Evolutionary conservation across 2,329 filamentous ascomycete species (phyloP), one percentile per base, ranked within the genome.

Genomic region (Colletotrichum horii): DNA sequence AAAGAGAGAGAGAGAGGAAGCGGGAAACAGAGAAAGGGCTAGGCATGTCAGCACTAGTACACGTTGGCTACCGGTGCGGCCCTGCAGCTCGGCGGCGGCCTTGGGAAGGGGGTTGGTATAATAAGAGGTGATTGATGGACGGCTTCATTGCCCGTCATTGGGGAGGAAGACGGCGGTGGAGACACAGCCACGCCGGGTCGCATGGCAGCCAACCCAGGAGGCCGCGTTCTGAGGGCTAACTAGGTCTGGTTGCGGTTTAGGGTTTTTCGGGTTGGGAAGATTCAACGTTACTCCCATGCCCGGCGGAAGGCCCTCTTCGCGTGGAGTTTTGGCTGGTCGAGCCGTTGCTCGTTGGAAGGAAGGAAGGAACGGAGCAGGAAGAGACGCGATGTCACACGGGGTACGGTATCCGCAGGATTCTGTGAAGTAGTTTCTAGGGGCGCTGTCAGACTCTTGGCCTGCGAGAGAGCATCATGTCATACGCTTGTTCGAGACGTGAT

Each of bases 21-120:
- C 14, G 56, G 16, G 56, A 30, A n/a, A 15, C 6, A 38, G n/a
- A 32, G 34, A 43, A 19, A 58, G 22, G n/a, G n/a, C n/a, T n/a
- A 48, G 66, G 71, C 52, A 71, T 62, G 74, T 76, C 70, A 74
- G 74, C 74, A 68, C 74, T 76, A 76, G 74, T 69, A 61, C 65
- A 38, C 48, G 22, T 73, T 64, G 56, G 70, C 66, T 24, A 65
- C 70, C 73, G 70, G 43, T 34, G 43, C 43, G 62, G 43, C 52
- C 32, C 48, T 52, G 22, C 36, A 55, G 65, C 56, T 68, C 38
- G 48, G 32, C 58, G 38, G 19, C 38, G 62, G 11, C 28, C 16
- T 52, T 56, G 15, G 36, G 48, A 11, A 22, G 43, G 43, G 43
- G n/a, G 43, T 52, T 52, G 26, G 28, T 30, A 52, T 66, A 66